Evolutionary conservation across 2,329 filamentous ascomycete genomes (phyloP), one percentile per base, ranked within the genome.

Genomic region (Lachnellula suecica): DNA sequence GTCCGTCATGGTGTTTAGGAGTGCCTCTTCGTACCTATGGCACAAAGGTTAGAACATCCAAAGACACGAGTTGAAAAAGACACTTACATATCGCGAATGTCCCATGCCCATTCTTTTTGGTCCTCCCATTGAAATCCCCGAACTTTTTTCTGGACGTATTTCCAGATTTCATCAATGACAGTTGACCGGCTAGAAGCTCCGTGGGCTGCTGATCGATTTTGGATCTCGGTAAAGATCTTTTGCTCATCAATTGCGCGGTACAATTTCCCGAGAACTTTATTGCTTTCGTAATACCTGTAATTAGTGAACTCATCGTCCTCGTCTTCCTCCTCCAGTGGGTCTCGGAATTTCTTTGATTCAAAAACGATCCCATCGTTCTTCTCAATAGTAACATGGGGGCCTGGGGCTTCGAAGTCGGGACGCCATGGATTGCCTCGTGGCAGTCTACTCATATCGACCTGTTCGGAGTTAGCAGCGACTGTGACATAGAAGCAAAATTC

Each of bases 231-330:
- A 23, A 71, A 86, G 40, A 92, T 87, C 47, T 78, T 76, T 42
- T 76, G 75, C 67, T 94, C 89, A 59, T 95, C 83, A 10, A 95
- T 84, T 0, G 77, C 79, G 2, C 88, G 82, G 64, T 88, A 94
- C 0, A 95, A 73, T 4, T 76, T 69, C 0, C 90, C 90, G 0
- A 94, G 76, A 0, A 87, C 74, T 59, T 89, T 90, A 0, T 82
- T 60, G 2, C 86, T 91, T 27, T 68, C 70, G 66, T 94, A 92
- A 64, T 84, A 93, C 3, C 70, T 68, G 23, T 76, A 72, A 4
- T 72, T 70, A 54, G 75, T 71, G 3, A 73, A 72, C 1, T 74
- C 68, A n/a, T 78, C 72, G 4, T 77, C 73, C 5, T 81, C 72
- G 20, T 78, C 72, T 2, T 75, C 72, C 2, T 79, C 70, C 8